Evolutionary conservation across 495 filamentous ascomycete species (phyloP), one percentile per base, ranked within the genome.

Genomic region (Mytilinidion resinicola): DNA sequence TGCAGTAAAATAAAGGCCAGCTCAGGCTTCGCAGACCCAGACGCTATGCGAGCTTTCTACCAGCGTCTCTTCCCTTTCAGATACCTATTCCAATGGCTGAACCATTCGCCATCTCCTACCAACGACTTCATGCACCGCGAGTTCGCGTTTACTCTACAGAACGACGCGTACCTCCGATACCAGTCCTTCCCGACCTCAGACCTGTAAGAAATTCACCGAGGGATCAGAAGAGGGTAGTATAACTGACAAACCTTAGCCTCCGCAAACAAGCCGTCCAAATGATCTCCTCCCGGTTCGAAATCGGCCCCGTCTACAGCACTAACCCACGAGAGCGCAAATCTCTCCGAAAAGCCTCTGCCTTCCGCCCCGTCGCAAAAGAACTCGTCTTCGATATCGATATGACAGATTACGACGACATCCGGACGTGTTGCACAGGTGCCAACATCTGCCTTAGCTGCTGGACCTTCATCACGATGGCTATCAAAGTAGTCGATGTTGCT

Each of bases 381-480:
- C 74, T 98, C 14, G 95, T 96, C 60, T 97, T 98, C 74, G 93
- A 98, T 85, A 96, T 98, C 63, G 93, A 98, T 81, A 79, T 98
- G 79, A 96, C 92, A 30, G 93, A 97, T 75, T 98, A 98, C 72
- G 93, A 98, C 68, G 88, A 95, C 48, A 88, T 97, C 62, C 86
- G 93, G 20, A 96, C 92, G 19, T 98, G 93, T 74, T 98, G 93
- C 70, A 82, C 85, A 56, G 89, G 91, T 65, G 91, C 95, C 4
- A 92, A 87, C 59, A 96, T 98, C 62, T 98, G 93, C 68, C 77
- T 77, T 59, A 92, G 91, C 70, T 98, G 93, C 74, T 98, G 93
- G 93, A 77, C 85, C 37, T 98, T 96, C 73, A 91, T 95, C 49
- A 96, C 88, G 34, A 96, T 97, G 88, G 89, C 93, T 14, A 90